Evolutionary conservation across 441 rosid species (phyloP).

Genomic region (Pelargonium australe): DNA sequence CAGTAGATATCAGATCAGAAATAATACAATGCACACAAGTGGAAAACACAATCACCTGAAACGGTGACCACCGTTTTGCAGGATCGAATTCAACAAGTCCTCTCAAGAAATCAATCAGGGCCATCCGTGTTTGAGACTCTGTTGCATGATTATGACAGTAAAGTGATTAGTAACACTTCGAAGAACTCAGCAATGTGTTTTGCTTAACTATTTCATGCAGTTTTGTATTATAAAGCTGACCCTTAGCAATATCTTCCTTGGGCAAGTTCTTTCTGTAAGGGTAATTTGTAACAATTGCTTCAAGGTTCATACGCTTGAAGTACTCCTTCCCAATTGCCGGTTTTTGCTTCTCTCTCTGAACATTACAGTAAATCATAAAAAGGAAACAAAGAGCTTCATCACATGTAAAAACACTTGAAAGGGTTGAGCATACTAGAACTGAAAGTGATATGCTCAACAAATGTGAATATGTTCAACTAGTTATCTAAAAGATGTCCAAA

Average conservation of each 20-base stretch:
- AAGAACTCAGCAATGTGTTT: slow-evolving; percentile 11
- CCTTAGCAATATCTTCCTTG: slow-evolving; percentile 71
- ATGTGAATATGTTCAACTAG: not conserved
- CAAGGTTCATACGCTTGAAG: slow-evolving; percentile 88
- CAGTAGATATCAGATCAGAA: slow-evolving; percentile 9
- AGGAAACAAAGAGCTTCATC: slow-evolving; percentile 15
- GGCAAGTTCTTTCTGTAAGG: slow-evolving; percentile 81
- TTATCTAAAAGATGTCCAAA: no score
- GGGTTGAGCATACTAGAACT: not conserved
- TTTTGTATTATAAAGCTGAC: slow-evolving; percentile 33
- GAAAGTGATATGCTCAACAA: not conserved
- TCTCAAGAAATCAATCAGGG: slow-evolving; percentile 91
- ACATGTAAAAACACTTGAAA: slow-evolving; percentile 1
- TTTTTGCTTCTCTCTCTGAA: slow-evolving; percentile 84
- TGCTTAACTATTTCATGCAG: slow-evolving; percentile 1
- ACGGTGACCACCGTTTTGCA: slow-evolving; percentile 97
- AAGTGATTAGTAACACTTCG: slow-evolving; percentile 18
- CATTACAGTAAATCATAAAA: slow-evolving; percentile 23
- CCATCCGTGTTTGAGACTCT: slow-evolving; percentile 84
- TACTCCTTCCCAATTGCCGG: slow-evolving; percentile 92
- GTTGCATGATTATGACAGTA: slow-evolving; percentile 25
- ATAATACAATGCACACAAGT: slow-evolving; percentile 12
- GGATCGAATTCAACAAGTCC: slow-evolving; percentile 99
- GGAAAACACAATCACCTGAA: slow-evolving; percentile 54
- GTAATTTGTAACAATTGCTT: slow-evolving; percentile 78